Evolutionary conservation across 225 moss, liverwort and hornwort genomes (phyloP), one percentile per base, ranked within the genome.

Genomic region (Ulota crispa): DNA sequence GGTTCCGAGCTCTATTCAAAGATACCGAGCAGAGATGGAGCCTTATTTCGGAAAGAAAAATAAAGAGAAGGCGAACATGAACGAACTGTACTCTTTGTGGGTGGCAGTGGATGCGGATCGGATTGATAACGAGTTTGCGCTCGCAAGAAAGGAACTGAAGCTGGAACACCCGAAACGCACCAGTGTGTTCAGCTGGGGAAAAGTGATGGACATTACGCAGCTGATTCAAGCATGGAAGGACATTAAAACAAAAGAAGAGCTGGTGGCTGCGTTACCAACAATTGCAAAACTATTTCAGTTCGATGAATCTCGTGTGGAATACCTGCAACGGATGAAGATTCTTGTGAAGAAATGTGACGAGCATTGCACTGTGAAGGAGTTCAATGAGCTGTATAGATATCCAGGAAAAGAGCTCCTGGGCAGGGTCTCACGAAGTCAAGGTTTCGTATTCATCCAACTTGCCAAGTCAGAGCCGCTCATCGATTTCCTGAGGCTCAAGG

Each of bases 181-280:
- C 50, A 15, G 15, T 5, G 15, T 43, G 73, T 65, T 76, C 12
- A 66, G 72, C 10, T 70, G 57, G 41, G 82, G 85, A 9, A 85
- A 88, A 69, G 78, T 43, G 36, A 10, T 83, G 9, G 64, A 81
- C 36, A 79, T 89, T 42, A 70, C 77, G 34, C 86, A 86, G 78
- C 60, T 84, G 65, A 78, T 89, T 64, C 83, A 86, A 78, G 85
- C 89, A 31, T 89, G 89, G 89, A 80, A 86, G 47, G 81, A 74
- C 56, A 86, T 89, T 62, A 81, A 84, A 76, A 78, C 69, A 3
- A 89, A 83, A 45, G 75, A 45, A 24, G 55, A 68, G 13, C 70
- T 89, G 41, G 70, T 85, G 20, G 66, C 64, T 28, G 81, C 89
- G 31, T 50, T 89, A 59, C 86, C 84, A 20, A 86, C 70, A 84